Percentiles rank a stretch among this genome's conserved stretches.
Conservation (phyloP, 305 asterid genomes). For the Andrographis paniculata region DNA sequence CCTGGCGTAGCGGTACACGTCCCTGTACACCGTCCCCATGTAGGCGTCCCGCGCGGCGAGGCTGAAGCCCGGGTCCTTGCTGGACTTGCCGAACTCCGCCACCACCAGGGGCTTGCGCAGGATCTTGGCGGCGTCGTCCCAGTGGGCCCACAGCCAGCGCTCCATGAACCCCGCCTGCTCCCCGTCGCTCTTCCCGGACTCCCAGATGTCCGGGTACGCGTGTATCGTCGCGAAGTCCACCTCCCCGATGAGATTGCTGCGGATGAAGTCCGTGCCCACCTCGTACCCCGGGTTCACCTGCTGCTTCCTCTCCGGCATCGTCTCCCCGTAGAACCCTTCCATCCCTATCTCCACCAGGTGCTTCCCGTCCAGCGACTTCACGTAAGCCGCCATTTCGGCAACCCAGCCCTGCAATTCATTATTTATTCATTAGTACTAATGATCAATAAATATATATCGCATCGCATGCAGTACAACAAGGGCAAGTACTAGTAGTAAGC, state of each 20-base stretch:
- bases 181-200: no score
- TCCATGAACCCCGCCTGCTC: no score
- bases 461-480: neutral
- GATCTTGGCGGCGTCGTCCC: constrained; percentile 23
- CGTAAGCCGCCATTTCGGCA: constrained; percentile 31
- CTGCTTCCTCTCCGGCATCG: constrained; percentile 27
- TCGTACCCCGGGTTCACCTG: constrained; percentile 26
- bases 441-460: neutral
- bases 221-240: constrained; percentile 38
- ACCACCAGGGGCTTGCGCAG: constrained; percentile 34
- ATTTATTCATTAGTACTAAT: neutral
- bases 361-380: constrained; percentile 28
- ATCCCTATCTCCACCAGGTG: constrained; percentile 37
- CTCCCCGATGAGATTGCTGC: constrained; percentile 22
- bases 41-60: constrained; percentile 16
- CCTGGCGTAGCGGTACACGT: constrained; percentile 23
- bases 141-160: no score
- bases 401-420: constrained; percentile 26
- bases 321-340: constrained; percentile 47
- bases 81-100: constrained; percentile 38
- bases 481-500: no score
- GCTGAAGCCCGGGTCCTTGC: constrained; percentile 25
- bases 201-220: constrained; percentile 34
- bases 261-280: constrained; percentile 38
- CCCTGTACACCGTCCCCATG: constrained; percentile 23